Conservation (phyloP, 805 yeast species). For the Suhomyces tanzawaensis region DNA sequence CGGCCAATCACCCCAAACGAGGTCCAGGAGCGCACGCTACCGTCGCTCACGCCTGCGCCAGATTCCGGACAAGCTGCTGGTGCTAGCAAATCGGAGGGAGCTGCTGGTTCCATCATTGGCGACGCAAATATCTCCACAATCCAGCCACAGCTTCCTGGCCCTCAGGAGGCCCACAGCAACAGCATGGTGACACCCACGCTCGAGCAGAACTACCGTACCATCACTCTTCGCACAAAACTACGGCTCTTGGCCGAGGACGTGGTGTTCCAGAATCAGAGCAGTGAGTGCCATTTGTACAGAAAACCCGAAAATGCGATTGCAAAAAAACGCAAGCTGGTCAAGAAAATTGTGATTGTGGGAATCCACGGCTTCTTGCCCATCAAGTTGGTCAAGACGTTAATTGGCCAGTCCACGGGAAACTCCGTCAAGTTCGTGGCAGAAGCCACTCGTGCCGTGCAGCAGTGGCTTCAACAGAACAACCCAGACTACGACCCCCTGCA, state of each 20-base stretch:
- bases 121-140: neutral
- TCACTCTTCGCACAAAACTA: slow-evolving; percentile 18
- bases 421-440: slow-evolving; percentile 26
- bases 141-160: neutral
- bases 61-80: slow-evolving; percentile 1
- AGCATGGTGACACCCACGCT: slow-evolving; percentile 15
- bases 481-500: slow-evolving; percentile 11
- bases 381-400: slow-evolving; percentile 34
- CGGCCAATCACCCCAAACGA: slow-evolving; percentile 37
- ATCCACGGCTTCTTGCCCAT: slow-evolving; percentile 42
- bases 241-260: slow-evolving; percentile 19
- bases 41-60: neutral
- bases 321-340: slow-evolving; percentile 10
- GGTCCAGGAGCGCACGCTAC: slow-evolving; percentile 28
- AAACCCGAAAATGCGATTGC: slow-evolving; percentile 5
- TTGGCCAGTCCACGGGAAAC: slow-evolving; percentile 39
- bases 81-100: neutral
- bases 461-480: slow-evolving; percentile 21
- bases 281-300: slow-evolving; percentile 29
- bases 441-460: slow-evolving; percentile 28
- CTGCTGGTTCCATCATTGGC: neutral
- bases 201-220: slow-evolving; percentile 17
- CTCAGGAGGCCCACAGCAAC: no score
- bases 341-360: slow-evolving; percentile 32
- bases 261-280: slow-evolving; percentile 10